These are phyloP conservation scores for Didymella lethalis DNA, from an alignment of 2,329 filamentous ascomycete genomes.

Conservation along the genomic window DNA sequence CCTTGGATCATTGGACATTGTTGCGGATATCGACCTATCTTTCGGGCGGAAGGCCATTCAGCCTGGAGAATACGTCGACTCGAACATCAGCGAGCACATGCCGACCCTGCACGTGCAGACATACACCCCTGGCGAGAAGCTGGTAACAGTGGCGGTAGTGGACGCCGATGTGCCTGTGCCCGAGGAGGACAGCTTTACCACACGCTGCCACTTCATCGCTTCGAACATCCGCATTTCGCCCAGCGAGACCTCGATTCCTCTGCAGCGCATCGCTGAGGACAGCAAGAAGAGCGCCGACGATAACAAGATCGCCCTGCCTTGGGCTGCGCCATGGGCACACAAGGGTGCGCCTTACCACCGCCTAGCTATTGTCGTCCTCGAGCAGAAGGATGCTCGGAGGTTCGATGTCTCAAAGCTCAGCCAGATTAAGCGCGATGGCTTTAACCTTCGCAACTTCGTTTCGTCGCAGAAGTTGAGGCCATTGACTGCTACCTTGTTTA, in stretches of 20 bases:
- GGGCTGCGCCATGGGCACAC: constrained; percentile 85
- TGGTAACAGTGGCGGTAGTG: constrained; percentile 84
- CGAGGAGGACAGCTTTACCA: constrained; percentile 76
- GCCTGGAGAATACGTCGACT: constrained; percentile 81
- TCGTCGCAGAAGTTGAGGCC: constrained; percentile 73
- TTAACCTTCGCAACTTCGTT: constrained; percentile 78
- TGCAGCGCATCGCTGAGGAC: constrained; percentile 44
- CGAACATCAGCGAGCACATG: constrained; percentile 73
- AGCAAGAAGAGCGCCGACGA: constrained; percentile 55
- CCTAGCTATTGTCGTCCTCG: constrained; percentile 80
- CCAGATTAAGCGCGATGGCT: constrained; percentile 75
- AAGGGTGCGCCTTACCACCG: constrained; percentile 94
- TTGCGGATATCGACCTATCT: constrained; percentile 79
- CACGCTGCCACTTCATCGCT: constrained; percentile 87
- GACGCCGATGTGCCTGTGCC: constrained; percentile 89
- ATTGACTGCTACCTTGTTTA: constrained; percentile 87
- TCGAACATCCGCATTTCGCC: constrained; percentile 73
- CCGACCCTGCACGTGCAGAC: constrained; percentile 83
- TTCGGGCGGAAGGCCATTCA: constrained; percentile 75
- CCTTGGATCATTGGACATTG: constrained; percentile 78
- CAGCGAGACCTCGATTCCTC: constrained; percentile 49
- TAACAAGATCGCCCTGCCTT: constrained; percentile 74
- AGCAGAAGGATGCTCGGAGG: constrained; percentile 70
- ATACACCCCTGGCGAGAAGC: constrained; percentile 80
- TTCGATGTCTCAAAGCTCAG: constrained; percentile 66